Evolutionary conservation across 495 filamentous ascomycete species (phyloP).

Genomic region (Daldinia grandis): DNA sequence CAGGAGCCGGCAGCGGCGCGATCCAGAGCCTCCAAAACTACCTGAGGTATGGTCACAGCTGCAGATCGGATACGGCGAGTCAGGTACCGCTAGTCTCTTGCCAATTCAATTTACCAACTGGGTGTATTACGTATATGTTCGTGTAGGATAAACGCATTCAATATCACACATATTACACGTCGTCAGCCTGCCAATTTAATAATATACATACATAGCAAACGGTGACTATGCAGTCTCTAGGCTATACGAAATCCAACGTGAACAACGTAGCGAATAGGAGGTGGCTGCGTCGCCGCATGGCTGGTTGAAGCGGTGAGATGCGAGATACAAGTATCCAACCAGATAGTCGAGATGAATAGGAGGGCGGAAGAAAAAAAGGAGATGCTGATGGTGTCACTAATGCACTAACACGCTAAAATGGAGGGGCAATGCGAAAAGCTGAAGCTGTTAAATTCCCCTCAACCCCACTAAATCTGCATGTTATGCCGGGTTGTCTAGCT

Average conservation of each 20-base stretch:
- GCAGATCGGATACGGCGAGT: conserved; percentile 22
- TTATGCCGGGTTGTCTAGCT: background rate
- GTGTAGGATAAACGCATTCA: conserved; percentile 10
- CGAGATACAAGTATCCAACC: conserved; percentile 23
- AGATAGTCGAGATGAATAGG: conserved; percentile 1
- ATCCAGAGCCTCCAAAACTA: conserved; percentile 14
- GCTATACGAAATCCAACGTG: conserved; percentile 22
- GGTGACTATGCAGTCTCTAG: conserved; percentile 11
- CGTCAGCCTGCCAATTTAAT: conserved; percentile 21
- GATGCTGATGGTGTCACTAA: conserved; percentile 31
- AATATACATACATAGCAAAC: background rate
- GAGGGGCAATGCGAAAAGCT: conserved; percentile 29
- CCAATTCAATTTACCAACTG: conserved; percentile 12
- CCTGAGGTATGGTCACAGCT: conserved; percentile 15
- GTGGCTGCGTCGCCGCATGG: conserved; percentile 27
- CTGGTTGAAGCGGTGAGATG: conserved; percentile 35
- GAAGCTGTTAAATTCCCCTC: conserved; percentile 26
- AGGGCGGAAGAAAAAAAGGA: conserved; percentile 9
- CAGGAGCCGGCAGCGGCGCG: conserved; percentile 17
- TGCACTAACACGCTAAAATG: background rate
- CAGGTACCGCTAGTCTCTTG: conserved; percentile 3
- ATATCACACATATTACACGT: conserved; percentile 30
- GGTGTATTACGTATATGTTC: conserved; percentile 5
- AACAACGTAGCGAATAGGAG: conserved; percentile 27
- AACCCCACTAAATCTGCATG: conserved; percentile 16